These are phyloP conservation scores for Penicillium sp. DNA, from an alignment of 2,329 filamentous ascomycete genomes.

Conservation along the genomic window DNA sequence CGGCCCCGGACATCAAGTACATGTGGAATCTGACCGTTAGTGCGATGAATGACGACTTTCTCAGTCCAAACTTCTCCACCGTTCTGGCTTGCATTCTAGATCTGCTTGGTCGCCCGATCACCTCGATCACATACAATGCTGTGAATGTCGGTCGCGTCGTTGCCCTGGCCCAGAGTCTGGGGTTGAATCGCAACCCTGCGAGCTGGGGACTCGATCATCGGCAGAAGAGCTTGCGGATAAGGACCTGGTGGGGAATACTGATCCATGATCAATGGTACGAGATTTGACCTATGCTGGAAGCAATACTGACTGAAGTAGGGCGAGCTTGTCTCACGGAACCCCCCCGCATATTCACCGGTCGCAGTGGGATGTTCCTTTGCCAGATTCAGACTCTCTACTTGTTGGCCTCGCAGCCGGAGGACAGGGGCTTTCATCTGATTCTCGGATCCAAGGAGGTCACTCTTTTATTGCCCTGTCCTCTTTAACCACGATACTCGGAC, in stretches of 20 bases:
- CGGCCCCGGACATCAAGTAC: constrained; percentile 10
- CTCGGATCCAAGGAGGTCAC: constrained; percentile 5
- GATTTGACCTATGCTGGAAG: neutral
- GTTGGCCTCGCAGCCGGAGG: neutral
- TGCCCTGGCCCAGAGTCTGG: constrained; percentile 9
- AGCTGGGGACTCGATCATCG: constrained; percentile 14
- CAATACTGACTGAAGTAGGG: neutral
- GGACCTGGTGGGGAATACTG: constrained; percentile 14
- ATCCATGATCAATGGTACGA: constrained; percentile 16
- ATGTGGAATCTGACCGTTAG: constrained; percentile 17
- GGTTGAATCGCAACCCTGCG: constrained; percentile 10
- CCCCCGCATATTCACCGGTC: constrained; percentile 12
- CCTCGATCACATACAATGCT: constrained; percentile 16
- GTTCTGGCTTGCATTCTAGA: constrained; percentile 13
- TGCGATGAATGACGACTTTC: constrained; percentile 17
- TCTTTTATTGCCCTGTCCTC: constrained; percentile 14
- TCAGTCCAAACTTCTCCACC: constrained; percentile 14
- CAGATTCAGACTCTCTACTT: constrained; percentile 8
- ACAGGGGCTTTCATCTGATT: neutral
- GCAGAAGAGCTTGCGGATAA: constrained; percentile 15
- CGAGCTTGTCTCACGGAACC: constrained; percentile 15
- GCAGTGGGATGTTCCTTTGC: constrained; percentile 12
- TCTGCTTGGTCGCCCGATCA: constrained; percentile 12
- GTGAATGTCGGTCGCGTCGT: constrained; percentile 15
- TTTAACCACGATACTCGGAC: constrained; percentile 8